phyloP scores from a whole-genome alignment of 768 basidiomycete species.

The Collybia nuda region DNA sequence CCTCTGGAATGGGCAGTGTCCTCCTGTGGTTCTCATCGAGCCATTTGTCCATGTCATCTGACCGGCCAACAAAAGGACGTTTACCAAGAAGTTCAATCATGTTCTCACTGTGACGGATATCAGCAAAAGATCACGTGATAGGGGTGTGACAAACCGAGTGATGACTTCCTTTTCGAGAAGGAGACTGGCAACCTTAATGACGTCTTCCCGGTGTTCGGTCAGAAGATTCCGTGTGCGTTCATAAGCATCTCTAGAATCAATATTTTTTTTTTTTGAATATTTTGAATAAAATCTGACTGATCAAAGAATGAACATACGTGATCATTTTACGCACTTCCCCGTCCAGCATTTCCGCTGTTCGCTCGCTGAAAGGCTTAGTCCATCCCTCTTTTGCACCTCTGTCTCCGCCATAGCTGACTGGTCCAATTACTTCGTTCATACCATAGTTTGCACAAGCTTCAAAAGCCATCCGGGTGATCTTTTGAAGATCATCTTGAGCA shows the following conservation, averaged over 20 bases:
- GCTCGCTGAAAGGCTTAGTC: conserved; percentile 98
- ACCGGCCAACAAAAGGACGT: conserved; percentile 72
- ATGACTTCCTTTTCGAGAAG: conserved; percentile 96
- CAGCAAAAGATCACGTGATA: not conserved
- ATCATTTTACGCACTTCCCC: conserved; percentile 95
- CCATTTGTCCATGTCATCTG: conserved; percentile 97
- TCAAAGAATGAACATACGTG: conserved; percentile 38
- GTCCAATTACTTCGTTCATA: conserved; percentile 93
- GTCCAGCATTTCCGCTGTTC: conserved; percentile 93
- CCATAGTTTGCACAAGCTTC: conserved; percentile 96
- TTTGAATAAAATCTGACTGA: conserved; percentile 2
- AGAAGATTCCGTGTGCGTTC: conserved; percentile 80
- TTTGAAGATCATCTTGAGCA: conserved; percentile 97
- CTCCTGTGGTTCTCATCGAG: conserved; percentile 79
- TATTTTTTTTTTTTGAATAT: too few relatives aligned
- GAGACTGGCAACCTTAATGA: conserved; percentile 90
- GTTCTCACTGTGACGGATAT: conserved; percentile 59
- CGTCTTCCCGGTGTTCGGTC: conserved; percentile 77
- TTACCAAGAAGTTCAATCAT: conserved; percentile 84
- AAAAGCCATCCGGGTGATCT: conserved; percentile 97
- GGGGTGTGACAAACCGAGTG: conserved; percentile 60
- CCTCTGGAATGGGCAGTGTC: conserved; percentile 17
- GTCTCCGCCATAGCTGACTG: conserved; percentile 93
- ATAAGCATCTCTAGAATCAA: conserved; percentile 62
- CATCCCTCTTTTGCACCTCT: conserved; percentile 82